A percentile compares a stretch with the other conserved stretches of the same genome.
These are phyloP conservation scores for Kentomonas sorsogonicus DNA, from an alignment of 208 protist species.

Conservation along the genomic window DNA sequence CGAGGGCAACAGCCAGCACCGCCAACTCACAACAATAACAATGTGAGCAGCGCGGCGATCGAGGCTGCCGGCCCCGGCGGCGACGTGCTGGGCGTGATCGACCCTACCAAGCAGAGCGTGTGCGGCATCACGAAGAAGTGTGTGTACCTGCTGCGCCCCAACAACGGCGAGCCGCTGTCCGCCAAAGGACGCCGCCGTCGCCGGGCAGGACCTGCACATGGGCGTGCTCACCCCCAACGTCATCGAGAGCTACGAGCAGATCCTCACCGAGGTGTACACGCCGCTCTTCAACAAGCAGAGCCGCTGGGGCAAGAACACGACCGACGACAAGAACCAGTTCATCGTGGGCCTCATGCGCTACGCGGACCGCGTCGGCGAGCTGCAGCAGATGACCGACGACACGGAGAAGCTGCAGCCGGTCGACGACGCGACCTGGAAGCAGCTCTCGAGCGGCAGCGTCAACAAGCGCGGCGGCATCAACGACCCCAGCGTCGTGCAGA, in stretches of 20 bases:
- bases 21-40: neutral
- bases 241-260: slow-evolving; percentile 80
- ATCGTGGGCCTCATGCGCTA: slow-evolving; percentile 81
- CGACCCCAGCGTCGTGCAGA: slow-evolving; percentile 67
- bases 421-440: slow-evolving; percentile 63
- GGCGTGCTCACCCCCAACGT: slow-evolving; percentile 80
- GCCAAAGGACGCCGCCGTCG: slow-evolving; percentile 65
- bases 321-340: slow-evolving; percentile 79
- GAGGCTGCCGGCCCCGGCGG: slow-evolving; percentile 13
- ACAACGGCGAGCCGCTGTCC: slow-evolving; percentile 59
- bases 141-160: slow-evolving; percentile 70
- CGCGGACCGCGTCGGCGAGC: slow-evolving; percentile 84
- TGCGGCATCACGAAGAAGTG: slow-evolving; percentile 66
- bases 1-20: neutral
- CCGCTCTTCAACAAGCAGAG: slow-evolving; percentile 78
- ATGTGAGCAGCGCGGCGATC: neutral
- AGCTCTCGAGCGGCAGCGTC: slow-evolving; percentile 67
- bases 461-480: slow-evolving; percentile 74
- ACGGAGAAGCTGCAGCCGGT: slow-evolving; percentile 48
- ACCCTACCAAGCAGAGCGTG: slow-evolving; percentile 55
- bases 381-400: slow-evolving; percentile 83
- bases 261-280: slow-evolving; percentile 90
- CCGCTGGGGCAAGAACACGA: slow-evolving; percentile 88
- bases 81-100: slow-evolving; percentile 67
- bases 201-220: slow-evolving; percentile 83